Evolutionary conservation across 225 moss, liverwort and hornwort species (phyloP).

Genomic region (Physcomitrium patens): DNA sequence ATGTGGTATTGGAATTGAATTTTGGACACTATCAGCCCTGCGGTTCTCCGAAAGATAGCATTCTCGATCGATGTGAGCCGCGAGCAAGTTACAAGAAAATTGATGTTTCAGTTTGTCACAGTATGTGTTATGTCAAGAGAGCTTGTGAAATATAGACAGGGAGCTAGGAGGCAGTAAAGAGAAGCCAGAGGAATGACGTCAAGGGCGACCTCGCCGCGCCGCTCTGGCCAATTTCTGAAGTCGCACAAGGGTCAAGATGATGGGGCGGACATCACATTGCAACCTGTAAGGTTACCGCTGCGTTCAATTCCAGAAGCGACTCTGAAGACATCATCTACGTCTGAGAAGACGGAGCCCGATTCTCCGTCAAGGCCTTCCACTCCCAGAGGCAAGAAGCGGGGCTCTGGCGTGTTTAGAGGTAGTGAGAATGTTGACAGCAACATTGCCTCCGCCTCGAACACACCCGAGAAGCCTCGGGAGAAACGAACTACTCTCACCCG

Average conservation of each 20-base stretch:
- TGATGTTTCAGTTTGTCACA: conserved; percentile 12
- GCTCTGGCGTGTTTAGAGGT: conserved; percentile 48
- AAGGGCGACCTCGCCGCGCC: conserved; percentile 42
- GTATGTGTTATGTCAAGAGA: conserved; percentile 13
- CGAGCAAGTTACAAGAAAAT: neutral
- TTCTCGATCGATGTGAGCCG: neutral
- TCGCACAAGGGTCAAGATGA: conserved; percentile 57
- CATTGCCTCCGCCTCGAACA: conserved; percentile 49
- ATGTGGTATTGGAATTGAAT: neutral
- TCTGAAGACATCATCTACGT: conserved; percentile 43
- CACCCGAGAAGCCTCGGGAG: conserved; percentile 73
- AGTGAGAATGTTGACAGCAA: conserved; percentile 60
- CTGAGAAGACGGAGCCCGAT: conserved; percentile 43
- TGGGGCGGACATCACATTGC: conserved; percentile 36
- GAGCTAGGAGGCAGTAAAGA: neutral
- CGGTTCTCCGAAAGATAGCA: neutral
- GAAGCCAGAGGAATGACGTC: conserved; percentile 35
- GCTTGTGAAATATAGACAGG: conserved; percentile 16
- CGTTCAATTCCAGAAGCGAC: conserved; percentile 63
- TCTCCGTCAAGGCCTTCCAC: conserved; percentile 47
- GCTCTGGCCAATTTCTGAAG: conserved; percentile 53
- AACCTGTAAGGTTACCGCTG: conserved; percentile 63
- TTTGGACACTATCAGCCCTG: neutral
- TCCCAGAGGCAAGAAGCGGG: conserved; percentile 66
- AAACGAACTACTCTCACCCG: conserved; percentile 49